These are phyloP conservation scores for Pinguiococcus pyrenoidosus DNA, from an alignment of 108 stramenopile species.

Conservation along the genomic window DNA sequence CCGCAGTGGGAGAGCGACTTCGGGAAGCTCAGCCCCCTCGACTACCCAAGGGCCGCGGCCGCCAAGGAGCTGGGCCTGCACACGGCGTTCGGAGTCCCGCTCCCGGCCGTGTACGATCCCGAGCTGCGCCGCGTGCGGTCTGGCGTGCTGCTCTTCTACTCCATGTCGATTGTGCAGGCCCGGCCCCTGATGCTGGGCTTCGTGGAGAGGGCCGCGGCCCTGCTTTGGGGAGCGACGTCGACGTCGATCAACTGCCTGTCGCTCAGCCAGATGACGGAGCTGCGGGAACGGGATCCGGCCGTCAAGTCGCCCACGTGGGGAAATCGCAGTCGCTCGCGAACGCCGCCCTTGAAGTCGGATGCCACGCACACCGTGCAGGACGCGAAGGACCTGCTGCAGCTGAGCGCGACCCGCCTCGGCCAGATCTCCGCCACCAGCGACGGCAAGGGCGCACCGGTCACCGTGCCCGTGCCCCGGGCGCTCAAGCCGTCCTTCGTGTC, in stretches of 20 bases:
- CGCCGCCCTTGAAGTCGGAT: too few species aligned
- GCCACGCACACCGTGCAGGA: too few species aligned
- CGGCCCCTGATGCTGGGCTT: slow-evolving; percentile 15
- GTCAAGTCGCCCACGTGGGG: too few species aligned
- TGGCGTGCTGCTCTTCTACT: slow-evolving; percentile 24
- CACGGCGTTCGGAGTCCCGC: slow-evolving; percentile 32
- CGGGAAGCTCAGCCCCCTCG: slow-evolving; percentile 3
- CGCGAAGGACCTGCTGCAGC: too few species aligned
- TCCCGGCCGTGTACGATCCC: slow-evolving; percentile 19
- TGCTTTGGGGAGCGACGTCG: slow-evolving; percentile 5
- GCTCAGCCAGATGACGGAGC: too few species aligned
- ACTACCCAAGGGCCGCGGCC: slow-evolving; percentile 12
- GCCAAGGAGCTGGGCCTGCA: slow-evolving; percentile 20
- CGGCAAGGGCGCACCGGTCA: too few species aligned
- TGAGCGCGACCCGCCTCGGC: too few species aligned
- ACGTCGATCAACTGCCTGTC: not conserved
- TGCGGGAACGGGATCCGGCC: too few species aligned
- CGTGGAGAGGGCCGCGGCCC: slow-evolving; percentile 11
- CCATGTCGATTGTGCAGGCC: slow-evolving; percentile 9
- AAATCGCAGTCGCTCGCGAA: too few species aligned
- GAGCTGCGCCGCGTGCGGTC: slow-evolving; percentile 1
- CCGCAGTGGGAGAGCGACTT: slow-evolving; percentile 29
- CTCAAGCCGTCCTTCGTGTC: too few species aligned
- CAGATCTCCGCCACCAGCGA: too few species aligned
- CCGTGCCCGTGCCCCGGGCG: too few species aligned